phyloP scores from a whole-genome alignment of 352 stramenopile genomes.

The Proteromonas lacertae region DNA sequence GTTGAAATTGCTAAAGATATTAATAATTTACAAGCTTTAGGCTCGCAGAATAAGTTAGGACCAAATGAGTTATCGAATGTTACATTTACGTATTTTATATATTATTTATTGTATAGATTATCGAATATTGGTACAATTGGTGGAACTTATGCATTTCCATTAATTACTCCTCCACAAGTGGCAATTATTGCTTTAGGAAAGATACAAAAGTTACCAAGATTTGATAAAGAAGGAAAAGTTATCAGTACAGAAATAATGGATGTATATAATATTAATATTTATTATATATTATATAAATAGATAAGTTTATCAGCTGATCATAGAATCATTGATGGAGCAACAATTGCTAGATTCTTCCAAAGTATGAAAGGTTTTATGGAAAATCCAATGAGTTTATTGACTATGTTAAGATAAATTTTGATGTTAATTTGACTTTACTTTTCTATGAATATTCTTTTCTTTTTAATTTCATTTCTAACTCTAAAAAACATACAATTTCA shows the following conservation, averaged over 20 bases:
- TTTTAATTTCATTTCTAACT: too few relatives aligned
- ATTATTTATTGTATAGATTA: slow-evolving; percentile 8
- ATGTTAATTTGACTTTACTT: too few relatives aligned
- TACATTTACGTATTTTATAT: background rate
- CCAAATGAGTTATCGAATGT: too few relatives aligned
- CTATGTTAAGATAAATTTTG: slow-evolving; percentile 25
- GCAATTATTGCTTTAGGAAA: slow-evolving; percentile 79
- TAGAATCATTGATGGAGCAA: slow-evolving; percentile 81
- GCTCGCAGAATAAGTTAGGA: slow-evolving; percentile 29
- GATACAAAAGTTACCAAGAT: slow-evolving; percentile 74
- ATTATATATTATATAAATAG: slow-evolving; percentile 55
- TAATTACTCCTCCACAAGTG: slow-evolving; percentile 73
- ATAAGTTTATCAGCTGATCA: slow-evolving; percentile 89
- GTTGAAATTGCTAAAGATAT: slow-evolving; percentile 34
- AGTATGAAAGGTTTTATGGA: slow-evolving; percentile 76
- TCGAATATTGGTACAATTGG: slow-evolving; percentile 43
- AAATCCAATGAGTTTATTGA: slow-evolving; percentile 52
- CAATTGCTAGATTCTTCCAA: slow-evolving; percentile 84
- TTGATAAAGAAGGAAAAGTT: slow-evolving; percentile 7
- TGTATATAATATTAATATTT: slow-evolving; percentile 23
- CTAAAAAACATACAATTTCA: too few relatives aligned
- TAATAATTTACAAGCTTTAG: slow-evolving; percentile 36
- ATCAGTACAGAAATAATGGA: slow-evolving; percentile 1
- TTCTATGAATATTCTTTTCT: too few relatives aligned
- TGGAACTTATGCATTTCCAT: slow-evolving; percentile 75